Percentiles rank a stretch among this genome's conserved stretches.
Conservation (phyloP, 2,329 filamentous ascomycete genomes). For the Rugonectria rugulosa region DNA sequence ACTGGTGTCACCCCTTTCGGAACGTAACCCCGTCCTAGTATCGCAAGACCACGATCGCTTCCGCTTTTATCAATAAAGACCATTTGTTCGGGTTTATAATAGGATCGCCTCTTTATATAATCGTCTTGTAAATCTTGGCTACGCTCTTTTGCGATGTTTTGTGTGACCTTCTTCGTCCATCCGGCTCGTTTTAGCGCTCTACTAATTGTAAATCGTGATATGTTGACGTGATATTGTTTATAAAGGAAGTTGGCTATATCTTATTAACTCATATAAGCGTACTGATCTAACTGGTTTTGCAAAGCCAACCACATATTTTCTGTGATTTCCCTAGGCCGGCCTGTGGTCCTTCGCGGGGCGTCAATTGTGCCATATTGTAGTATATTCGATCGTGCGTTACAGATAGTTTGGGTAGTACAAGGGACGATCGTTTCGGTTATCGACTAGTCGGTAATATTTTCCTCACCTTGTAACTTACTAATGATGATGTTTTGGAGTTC, state of each 20-base stretch:
- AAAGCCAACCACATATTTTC: constrained; percentile 5
- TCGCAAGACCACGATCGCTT: constrained; percentile 23
- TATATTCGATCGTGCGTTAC: neutral
- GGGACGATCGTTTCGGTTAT: neutral
- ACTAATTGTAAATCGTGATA: neutral
- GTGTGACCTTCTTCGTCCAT: constrained; percentile 3
- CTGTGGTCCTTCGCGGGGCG: neutral
- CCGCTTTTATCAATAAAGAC: constrained; percentile 25
- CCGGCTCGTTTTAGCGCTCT: constrained; percentile 1
- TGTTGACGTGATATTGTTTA: constrained; percentile 3
- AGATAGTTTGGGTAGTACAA: neutral
- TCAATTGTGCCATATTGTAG: constrained; percentile 5
- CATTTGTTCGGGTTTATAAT: constrained; percentile 22
- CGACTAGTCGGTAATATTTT: neutral
- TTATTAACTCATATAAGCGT: constrained; percentile 1
- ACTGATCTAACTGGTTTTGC: constrained; percentile 1
- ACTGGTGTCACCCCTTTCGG: constrained; percentile 23
- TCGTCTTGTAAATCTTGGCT: constrained; percentile 37
- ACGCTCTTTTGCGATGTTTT: constrained; percentile 22
- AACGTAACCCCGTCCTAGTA: constrained; percentile 21
- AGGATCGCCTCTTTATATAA: constrained; percentile 24
- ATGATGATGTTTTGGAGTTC: neutral
- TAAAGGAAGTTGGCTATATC: constrained; percentile 1
- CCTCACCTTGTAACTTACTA: no score
- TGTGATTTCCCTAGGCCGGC: constrained; percentile 1